A percentile compares a stretch with the other conserved stretches of the same genome.
Conservation (phyloP, 306 rosid genomes). For the Quillaja saponaria region DNA sequence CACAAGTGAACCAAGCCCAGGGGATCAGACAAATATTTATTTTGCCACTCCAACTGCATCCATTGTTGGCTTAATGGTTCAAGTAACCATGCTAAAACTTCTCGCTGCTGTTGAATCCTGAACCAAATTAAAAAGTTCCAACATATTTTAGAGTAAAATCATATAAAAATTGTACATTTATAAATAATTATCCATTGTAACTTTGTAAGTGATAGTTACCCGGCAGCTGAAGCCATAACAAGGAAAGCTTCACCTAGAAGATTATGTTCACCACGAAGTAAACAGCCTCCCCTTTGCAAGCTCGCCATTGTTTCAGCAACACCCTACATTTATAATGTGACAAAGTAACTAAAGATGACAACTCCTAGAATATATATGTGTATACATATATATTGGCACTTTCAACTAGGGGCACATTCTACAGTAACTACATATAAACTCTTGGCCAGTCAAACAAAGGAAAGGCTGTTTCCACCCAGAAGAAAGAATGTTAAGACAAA, state of each 20-base stretch:
- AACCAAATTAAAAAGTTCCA: constrained; percentile 36
- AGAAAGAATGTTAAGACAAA: too few relatives aligned
- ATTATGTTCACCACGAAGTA: constrained; percentile 94
- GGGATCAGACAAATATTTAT: constrained; percentile 82
- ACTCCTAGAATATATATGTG: too few relatives aligned
- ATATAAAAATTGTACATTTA: constrained; percentile 12
- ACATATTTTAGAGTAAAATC: not conserved
- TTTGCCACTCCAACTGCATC: constrained; percentile 89
- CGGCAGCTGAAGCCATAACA: constrained; percentile 92
- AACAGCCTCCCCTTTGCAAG: constrained; percentile 83
- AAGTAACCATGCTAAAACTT: constrained; percentile 89
- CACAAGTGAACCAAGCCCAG: constrained; percentile 73
- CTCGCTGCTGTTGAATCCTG: constrained; percentile 96
- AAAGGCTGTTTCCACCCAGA: too few relatives aligned
- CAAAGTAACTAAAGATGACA: constrained; percentile 33
- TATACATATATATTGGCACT: too few relatives aligned
- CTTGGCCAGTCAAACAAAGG: too few relatives aligned
- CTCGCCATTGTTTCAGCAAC: constrained; percentile 87
- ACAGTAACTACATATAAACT: too few relatives aligned
- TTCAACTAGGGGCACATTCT: not conserved
- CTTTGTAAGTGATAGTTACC: constrained; percentile 73
- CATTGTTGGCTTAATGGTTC: constrained; percentile 91
- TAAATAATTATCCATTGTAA: constrained; percentile 17
- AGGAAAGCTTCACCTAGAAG: constrained; percentile 98
- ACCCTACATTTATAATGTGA: constrained; percentile 55